Evolutionary conservation across 164 flowering plant genomes (phyloP).

Genomic region (Pachysandra terminalis): DNA sequence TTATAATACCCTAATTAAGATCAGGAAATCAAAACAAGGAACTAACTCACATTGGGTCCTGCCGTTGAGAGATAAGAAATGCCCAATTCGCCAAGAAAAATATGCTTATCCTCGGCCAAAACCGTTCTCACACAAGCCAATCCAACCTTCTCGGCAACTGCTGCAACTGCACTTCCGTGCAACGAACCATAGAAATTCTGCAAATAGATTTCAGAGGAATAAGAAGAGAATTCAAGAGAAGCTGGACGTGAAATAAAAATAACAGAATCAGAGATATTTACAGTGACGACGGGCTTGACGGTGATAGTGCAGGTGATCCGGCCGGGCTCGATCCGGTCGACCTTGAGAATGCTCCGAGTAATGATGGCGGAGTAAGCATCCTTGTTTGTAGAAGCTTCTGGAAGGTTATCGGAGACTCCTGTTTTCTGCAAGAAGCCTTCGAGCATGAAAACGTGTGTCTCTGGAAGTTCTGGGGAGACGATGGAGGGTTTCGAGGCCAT

Average conservation of each 20-base stretch:
- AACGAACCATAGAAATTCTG: slow-evolving; percentile 12
- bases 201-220: too few species aligned
- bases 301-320: slow-evolving; percentile 30
- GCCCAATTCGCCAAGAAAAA: too few species aligned
- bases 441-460: neutral
- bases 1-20: too few species aligned
- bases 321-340: slow-evolving; percentile 33
- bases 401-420: slow-evolving; percentile 5
- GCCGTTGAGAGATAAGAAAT: too few species aligned
- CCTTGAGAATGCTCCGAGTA: slow-evolving; percentile 26
- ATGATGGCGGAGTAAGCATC: slow-evolving; percentile 14
- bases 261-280: neutral
- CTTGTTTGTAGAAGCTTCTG: slow-evolving; percentile 3
- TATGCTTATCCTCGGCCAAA: neutral
- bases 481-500: too few species aligned
- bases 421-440: slow-evolving; percentile 1
- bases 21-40: too few species aligned
- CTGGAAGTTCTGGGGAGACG: too few species aligned
- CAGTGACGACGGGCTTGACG: slow-evolving; percentile 28
- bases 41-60: too few species aligned
- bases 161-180: slow-evolving; percentile 1
- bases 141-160: neutral
- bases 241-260: too few species aligned
- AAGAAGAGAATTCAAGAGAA: too few species aligned
- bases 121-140: slow-evolving; percentile 18